Conservation (phyloP, 495 filamentous ascomycete genomes). For the Aspergillus hancockii region DNA sequence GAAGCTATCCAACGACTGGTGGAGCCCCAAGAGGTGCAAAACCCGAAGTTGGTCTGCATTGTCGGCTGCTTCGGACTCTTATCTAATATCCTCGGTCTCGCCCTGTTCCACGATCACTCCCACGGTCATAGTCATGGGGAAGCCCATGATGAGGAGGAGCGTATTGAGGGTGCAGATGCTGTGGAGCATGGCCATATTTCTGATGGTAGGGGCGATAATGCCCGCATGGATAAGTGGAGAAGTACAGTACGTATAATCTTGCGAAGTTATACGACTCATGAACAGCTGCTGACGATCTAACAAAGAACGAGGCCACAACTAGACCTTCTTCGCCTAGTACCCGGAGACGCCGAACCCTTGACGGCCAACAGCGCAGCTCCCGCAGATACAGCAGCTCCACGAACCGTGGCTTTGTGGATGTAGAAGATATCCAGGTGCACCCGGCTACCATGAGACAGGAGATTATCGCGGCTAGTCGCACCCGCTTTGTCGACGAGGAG, state of each 20-base stretch:
- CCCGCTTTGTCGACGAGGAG: slow-evolving; percentile 50
- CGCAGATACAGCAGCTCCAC: slow-evolving; percentile 55
- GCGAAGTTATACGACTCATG: slow-evolving; percentile 17
- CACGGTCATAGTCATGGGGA: slow-evolving; percentile 60
- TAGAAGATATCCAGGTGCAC: slow-evolving; percentile 78
- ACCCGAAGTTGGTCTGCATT: slow-evolving; percentile 80
- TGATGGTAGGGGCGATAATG: slow-evolving; percentile 34
- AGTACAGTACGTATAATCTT: slow-evolving; percentile 52
- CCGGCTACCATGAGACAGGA: slow-evolving; percentile 89
- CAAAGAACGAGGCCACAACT: slow-evolving; percentile 23
- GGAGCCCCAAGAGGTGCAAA: slow-evolving; percentile 80
- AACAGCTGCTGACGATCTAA: background rate
- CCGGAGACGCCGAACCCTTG: slow-evolving; percentile 31
- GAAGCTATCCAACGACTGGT: slow-evolving; percentile 89
- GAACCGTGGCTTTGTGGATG: slow-evolving; percentile 52
- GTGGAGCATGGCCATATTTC: slow-evolving; percentile 48
- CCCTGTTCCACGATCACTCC: slow-evolving; percentile 90
- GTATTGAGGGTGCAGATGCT: slow-evolving; percentile 32
- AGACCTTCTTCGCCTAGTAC: slow-evolving; percentile 32
- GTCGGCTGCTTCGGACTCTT: slow-evolving; percentile 85
- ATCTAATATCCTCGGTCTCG: slow-evolving; percentile 86
- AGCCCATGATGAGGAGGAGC: slow-evolving; percentile 34
- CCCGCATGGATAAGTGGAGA: slow-evolving; percentile 44
- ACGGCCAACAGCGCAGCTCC: slow-evolving; percentile 48
- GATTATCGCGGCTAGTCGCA: slow-evolving; percentile 75